These are phyloP conservation scores for Talaromyces sp. DNA, from an alignment of 2,329 filamentous ascomycete genomes.

Conservation along the genomic window DNA sequence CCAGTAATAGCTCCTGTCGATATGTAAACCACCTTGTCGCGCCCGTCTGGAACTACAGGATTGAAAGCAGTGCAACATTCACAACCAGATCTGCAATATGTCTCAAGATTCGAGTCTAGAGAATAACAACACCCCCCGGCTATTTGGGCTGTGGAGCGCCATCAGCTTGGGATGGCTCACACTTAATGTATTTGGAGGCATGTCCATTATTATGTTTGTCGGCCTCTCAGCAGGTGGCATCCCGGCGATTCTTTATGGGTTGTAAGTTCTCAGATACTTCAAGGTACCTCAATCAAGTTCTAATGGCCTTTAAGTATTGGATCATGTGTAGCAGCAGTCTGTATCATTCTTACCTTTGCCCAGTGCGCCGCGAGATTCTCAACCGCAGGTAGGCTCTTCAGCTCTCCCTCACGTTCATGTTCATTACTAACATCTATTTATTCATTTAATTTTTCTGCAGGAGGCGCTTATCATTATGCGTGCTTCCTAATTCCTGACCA, in stretches of 20 bases:
- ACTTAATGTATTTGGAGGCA: background rate
- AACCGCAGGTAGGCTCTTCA: background rate
- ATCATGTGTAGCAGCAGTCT: background rate
- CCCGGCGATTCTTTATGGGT: background rate
- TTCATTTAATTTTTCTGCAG: background rate
- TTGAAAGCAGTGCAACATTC: no score
- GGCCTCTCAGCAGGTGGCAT: background rate
- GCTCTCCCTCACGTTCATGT: no score
- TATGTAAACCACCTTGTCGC: no score
- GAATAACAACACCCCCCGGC: no score
- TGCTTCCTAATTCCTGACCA: background rate
- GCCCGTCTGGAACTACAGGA: no score
- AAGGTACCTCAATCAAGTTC: no score
- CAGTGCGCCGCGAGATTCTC: background rate
- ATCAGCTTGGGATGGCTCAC: background rate
- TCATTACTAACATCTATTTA: no score
- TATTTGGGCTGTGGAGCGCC: background rate
- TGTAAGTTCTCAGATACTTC: no score
- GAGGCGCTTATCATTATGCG: background rate
- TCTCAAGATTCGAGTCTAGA: no score
- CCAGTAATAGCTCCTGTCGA: no score
- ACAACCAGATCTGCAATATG: no score
- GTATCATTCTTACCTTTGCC: background rate
- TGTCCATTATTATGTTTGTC: background rate
- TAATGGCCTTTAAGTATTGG: no score